Percentiles rank a stretch among this genome's conserved stretches.
Conservation (phyloP, 2,329 filamentous ascomycete genomes). For the Alternaria gansuensis region DNA sequence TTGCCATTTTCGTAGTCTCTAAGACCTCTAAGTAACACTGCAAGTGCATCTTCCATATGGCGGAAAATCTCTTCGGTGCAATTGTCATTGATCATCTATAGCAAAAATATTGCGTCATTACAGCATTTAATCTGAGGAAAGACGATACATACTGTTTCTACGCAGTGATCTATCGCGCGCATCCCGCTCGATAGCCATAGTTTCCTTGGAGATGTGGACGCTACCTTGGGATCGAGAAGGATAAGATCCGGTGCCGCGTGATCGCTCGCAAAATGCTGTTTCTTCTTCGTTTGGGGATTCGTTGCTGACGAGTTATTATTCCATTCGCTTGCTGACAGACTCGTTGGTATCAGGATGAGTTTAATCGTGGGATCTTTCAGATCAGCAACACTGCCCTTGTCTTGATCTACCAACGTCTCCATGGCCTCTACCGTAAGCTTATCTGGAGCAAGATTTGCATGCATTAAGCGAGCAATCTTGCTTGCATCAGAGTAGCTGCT, state of each 20-base stretch:
- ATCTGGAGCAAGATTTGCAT: slow-evolving; percentile 24
- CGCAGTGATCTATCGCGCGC: slow-evolving; percentile 43
- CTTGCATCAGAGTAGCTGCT: slow-evolving; percentile 42
- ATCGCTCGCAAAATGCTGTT: slow-evolving; percentile 37
- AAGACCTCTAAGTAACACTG: slow-evolving; percentile 29
- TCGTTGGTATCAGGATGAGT: slow-evolving; percentile 38
- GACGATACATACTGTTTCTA: slow-evolving; percentile 31
- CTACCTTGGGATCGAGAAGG: slow-evolving; percentile 36
- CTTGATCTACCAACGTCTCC: slow-evolving; percentile 33
- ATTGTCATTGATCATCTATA: slow-evolving; percentile 26
- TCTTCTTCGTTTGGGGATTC: slow-evolving; percentile 33
- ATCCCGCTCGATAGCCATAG: slow-evolving; percentile 42
- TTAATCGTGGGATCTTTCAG: slow-evolving; percentile 28
- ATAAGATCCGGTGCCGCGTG: slow-evolving; percentile 33
- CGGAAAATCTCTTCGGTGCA: slow-evolving; percentile 26
- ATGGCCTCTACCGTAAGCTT: slow-evolving; percentile 32
- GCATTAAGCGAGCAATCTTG: slow-evolving; percentile 39
- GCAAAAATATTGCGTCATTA: not conserved
- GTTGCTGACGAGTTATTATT: slow-evolving; percentile 34
- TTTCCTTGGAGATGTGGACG: slow-evolving; percentile 35
- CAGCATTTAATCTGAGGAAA: not conserved
- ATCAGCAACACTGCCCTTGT: slow-evolving; percentile 25
- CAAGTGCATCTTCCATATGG: slow-evolving; percentile 36
- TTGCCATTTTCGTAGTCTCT: slow-evolving; percentile 33
- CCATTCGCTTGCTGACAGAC: slow-evolving; percentile 40